Evolutionary conservation across 805 yeast species (phyloP), one percentile per base, ranked within the genome.

Genomic region (Wickerhamomyces canadensis): DNA sequence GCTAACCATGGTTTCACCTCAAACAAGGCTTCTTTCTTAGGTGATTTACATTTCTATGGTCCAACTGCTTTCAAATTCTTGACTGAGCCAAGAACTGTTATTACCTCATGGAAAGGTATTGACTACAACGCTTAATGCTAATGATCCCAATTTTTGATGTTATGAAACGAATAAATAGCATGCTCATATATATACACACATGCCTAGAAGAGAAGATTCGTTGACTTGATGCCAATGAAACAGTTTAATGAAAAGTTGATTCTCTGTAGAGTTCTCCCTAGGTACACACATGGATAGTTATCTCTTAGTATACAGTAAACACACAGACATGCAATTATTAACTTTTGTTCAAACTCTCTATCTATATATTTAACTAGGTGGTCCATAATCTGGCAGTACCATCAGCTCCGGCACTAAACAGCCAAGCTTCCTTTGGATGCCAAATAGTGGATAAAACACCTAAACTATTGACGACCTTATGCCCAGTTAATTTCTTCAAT

Each of bases 361-460:
- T n/a, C n/a, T n/a, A n/a, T n/a, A n/a, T n/a, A n/a, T n/a, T n/a
- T n/a, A n/a, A n/a, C n/a, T n/a, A 84, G 14, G 96, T 85, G 19
- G 98, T 93, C 98, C 98, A 93, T 54, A 93, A 67, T 55, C 96
- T 79, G 6, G 97, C 98, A 29, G 87, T 78, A 43, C 95, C 87
- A 63, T 93, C 98, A 17, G 98, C 98, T 52, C 98, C 98, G 10
- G 96, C 86, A 57, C 93, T 81, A 61, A 93, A 88, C 56, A 93
- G 70, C 98, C 98, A 93, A 1, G 98, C 96, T 65, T 93, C 98
- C 52, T 81, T 79, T 47, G 98, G 98, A 70, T 93, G 98, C 98
- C 98, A 93, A 34, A 76, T 76, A 34, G 84, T 75, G 55, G 80
- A 83, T 55, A 93, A 70, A 13, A 93, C 95, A 56, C 98, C 98